These are phyloP conservation scores for Alopecurus myosuroides DNA, from an alignment of 176 grass and related monocot genomes.

Conservation along the genomic window DNA sequence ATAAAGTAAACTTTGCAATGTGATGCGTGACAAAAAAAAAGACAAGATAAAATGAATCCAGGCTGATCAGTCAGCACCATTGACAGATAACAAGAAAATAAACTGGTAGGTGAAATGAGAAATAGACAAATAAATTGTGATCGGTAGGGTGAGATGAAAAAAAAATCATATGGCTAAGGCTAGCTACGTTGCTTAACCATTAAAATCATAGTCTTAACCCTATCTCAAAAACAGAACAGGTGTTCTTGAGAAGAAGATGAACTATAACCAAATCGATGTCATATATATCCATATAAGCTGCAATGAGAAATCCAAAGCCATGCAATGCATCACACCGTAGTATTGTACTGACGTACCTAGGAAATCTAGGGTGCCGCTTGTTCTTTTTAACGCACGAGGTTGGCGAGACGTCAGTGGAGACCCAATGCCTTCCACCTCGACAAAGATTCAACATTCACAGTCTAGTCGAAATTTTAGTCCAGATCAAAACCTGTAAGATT, in stretches of 20 bases:
- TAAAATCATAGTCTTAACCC: background rate
- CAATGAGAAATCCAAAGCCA: slow-evolving; percentile 1
- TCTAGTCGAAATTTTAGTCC: too few species aligned
- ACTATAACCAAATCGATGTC: background rate
- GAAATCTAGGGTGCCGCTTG: too few species aligned
- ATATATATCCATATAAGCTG: background rate
- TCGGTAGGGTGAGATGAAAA: background rate
- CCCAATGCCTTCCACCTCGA: too few species aligned
- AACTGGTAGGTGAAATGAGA: background rate
- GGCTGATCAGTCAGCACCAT: background rate
- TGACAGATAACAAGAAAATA: background rate
- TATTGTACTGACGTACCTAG: slow-evolving; percentile 33
- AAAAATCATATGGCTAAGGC: slow-evolving; percentile 3
- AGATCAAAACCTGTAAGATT: too few species aligned
- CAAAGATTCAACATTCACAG: too few species aligned
- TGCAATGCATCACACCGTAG: background rate
- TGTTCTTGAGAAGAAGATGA: slow-evolving; percentile 2
- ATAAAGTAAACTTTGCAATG: background rate
- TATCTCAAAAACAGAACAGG: slow-evolving; percentile 6
- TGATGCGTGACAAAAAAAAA: background rate
- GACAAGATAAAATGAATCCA: background rate
- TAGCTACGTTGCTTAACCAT: background rate
- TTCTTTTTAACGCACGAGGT: too few species aligned
- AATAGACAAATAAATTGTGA: background rate
- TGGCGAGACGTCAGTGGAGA: too few species aligned